Base-by-base conservation (phyloP, 2,329 filamentous ascomycete species). In the Colletotrichum zoysiae region DNA sequence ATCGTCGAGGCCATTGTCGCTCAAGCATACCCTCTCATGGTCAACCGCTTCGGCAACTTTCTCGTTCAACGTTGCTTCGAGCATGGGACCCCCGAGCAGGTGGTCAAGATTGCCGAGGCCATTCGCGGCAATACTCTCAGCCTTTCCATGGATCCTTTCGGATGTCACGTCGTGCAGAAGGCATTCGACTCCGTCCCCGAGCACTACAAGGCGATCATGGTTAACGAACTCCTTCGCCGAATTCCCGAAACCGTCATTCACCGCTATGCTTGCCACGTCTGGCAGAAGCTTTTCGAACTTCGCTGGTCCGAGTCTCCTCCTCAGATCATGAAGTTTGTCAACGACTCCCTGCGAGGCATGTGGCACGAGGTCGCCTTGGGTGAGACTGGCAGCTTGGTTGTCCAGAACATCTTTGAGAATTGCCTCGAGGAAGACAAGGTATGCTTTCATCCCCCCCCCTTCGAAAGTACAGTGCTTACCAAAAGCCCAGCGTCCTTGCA, bases 391-490 rank as follows among this genome's bases (percentile, higher is more conserved):
- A 99, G 96, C 81, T 87, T 99, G 77, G 96, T 99, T 57, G 97
- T 99, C 60, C 96, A 99, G 83, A 99, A 99, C 81, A 99, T 99
- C 79, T 99, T 99, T 81, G 96, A 99, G 85, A 99, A 99, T 78
- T 99, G 96, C 78, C 89, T 98, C 40, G 97, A 99, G 79, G 95
- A 98, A 78, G 96, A 99, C 84, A 99, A 99, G 91, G 95, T 95
- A 85, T 74, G 85, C 78, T 51, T 20, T 3, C 3, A 30, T 64
- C 30, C 30, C 30, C 30, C 30, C 30, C 4, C 30, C 26, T 30
- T 30, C 30, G 4, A 23, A 58, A 5, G 9, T 48, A 11, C 18
- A 14, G 33, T 64, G 38, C 75, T 79, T 74, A 78, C 60, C 42
- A 46, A 38, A 59, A 42, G 61, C 66, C 74, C n/a, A 97, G 95